Conservation (phyloP, 1,284 basidiomycete species). For the Abortiporus biennis region DNA sequence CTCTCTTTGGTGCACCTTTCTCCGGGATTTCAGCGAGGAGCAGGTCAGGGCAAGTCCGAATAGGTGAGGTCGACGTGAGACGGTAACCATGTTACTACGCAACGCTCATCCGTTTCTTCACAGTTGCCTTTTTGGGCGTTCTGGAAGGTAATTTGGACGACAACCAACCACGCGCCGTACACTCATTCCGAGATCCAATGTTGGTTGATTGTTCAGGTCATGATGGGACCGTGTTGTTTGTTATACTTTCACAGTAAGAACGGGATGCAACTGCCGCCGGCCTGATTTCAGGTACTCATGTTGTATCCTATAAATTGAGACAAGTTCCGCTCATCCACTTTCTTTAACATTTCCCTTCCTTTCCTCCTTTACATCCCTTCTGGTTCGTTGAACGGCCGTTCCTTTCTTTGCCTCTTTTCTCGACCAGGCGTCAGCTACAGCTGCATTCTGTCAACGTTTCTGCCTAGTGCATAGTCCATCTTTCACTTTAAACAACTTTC, state of each 20-base stretch:
- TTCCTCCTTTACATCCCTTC: constrained; percentile 21
- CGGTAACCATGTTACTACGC: constrained; percentile 13
- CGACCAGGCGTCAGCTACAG: constrained; percentile 41
- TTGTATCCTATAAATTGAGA: constrained; percentile 9
- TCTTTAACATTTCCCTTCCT: constrained; percentile 18
- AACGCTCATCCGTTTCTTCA: constrained; percentile 9
- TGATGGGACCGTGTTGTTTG: background rate
- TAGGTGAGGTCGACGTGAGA: too few relatives aligned
- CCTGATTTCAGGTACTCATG: background rate
- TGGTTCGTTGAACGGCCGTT: constrained; percentile 46
- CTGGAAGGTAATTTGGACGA: constrained; percentile 13
- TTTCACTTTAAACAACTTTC: constrained; percentile 12
- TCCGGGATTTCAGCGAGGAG: too few relatives aligned
- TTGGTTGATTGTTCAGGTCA: background rate
- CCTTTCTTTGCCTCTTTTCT: constrained; percentile 28
- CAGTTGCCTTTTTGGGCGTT: constrained; percentile 13
- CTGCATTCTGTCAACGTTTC: constrained; percentile 24
- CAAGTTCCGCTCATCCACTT: background rate
- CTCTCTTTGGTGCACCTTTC: too few relatives aligned
- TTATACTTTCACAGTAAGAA: too few relatives aligned
- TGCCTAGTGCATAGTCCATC: constrained; percentile 21
- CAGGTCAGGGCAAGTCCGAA: too few relatives aligned
- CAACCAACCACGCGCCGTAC: constrained; percentile 10
- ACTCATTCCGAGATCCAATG: background rate
- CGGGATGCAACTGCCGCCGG: constrained; percentile 4